These are phyloP conservation scores for Phragmites australis DNA, from an alignment of 176 grass and related monocot species.

Conservation along the genomic window DNA sequence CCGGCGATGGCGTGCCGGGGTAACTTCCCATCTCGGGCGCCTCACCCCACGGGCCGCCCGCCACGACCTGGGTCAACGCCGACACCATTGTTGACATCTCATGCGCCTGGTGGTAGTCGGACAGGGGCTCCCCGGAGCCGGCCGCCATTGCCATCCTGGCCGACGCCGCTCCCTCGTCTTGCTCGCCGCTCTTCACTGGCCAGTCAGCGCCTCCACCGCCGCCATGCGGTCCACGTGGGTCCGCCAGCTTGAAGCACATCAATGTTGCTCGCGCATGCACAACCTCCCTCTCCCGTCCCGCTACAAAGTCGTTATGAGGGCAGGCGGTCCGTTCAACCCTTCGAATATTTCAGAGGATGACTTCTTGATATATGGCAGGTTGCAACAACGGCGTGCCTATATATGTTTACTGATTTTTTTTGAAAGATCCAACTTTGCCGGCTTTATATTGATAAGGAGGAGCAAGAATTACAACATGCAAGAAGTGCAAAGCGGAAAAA, in stretches of 20 bases:
- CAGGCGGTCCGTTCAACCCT: conserved; percentile 20
- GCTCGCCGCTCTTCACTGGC: conserved; percentile 18
- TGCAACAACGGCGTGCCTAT: neutral
- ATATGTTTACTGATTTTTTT: no score
- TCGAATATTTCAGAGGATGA: conserved; percentile 32
- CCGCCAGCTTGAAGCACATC: conserved; percentile 55
- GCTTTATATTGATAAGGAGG: no score
- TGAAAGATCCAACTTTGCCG: no score
- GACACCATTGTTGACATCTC: conserved; percentile 79
- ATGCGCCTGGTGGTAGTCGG: conserved; percentile 47
- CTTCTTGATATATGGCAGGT: conserved; percentile 46
- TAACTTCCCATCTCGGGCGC: conserved; percentile 28
- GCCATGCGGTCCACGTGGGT: conserved; percentile 31
- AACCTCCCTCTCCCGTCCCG: neutral
- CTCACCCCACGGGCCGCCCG: conserved; percentile 24
- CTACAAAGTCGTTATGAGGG: neutral
- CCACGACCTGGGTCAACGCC: conserved; percentile 66
- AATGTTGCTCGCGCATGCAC: conserved; percentile 35
- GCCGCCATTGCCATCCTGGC: conserved; percentile 12
- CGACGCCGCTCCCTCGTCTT: neutral
- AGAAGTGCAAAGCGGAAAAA: no score
- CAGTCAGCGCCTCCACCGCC: conserved; percentile 17
- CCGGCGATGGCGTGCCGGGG: conserved; percentile 33
- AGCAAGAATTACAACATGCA: no score
- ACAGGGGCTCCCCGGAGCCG: conserved; percentile 37